Conservation (phyloP, 257 asterid species). For the Petrea volubilis region DNA sequence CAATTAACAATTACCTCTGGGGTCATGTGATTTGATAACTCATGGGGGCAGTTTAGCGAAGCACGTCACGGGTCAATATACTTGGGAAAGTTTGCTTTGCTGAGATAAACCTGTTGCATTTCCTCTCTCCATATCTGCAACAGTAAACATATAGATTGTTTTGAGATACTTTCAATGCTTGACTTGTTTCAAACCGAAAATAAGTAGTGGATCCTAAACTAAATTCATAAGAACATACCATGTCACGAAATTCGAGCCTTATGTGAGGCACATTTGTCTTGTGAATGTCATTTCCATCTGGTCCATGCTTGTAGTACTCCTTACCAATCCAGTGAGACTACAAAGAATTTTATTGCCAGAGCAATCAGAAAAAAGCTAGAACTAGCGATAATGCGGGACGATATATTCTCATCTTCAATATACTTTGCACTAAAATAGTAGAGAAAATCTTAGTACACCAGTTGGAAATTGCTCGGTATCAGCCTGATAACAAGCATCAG, state of each 20-base stretch:
- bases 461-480: no score
- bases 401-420: background rate
- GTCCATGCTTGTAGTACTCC: conserved; percentile 83
- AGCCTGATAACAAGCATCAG: no score
- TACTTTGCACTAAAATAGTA: background rate
- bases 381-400: background rate
- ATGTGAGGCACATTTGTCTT: conserved; percentile 96
- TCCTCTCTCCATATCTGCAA: conserved; percentile 93
- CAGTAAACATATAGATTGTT: background rate
- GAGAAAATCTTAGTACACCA: background rate
- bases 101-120: conserved; percentile 82
- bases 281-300: conserved; percentile 93
- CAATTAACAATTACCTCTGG: conserved; percentile 24
- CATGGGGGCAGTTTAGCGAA: conserved; percentile 24
- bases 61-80: conserved; percentile 55
- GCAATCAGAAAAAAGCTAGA: conserved; percentile 1
- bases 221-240: conserved; percentile 48
- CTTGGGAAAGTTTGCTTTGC: conserved; percentile 65
- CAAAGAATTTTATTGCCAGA: conserved; percentile 7
- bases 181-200: conserved; percentile 1
- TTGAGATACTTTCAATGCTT: background rate
- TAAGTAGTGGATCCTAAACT: background rate
- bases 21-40: conserved; percentile 10
- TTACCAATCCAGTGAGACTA: conserved; percentile 96
- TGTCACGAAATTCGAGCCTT: conserved; percentile 89